Percentiles rank a stretch among this genome's conserved stretches.
Conservation (phyloP, 2,329 filamentous ascomycete species). For the Tympanopsis confertula region DNA sequence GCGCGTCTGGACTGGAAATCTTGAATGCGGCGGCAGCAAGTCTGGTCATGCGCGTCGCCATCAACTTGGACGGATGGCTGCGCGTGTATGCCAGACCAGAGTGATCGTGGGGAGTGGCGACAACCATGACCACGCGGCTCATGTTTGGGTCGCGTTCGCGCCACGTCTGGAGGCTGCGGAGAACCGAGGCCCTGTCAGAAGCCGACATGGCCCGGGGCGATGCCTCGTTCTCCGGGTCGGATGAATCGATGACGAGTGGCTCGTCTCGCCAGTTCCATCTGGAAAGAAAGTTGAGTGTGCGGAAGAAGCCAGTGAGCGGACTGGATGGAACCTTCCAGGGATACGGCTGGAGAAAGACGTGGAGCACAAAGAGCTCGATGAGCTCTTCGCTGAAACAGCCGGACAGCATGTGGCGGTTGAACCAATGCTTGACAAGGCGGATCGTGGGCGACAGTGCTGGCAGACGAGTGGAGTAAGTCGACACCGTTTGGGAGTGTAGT, state of each 20-base stretch:
- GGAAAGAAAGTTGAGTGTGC: constrained; percentile 68
- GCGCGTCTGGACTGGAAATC: constrained; percentile 9
- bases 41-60: constrained; percentile 71
- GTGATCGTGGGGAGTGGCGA: constrained; percentile 65
- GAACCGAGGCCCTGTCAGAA: constrained; percentile 49
- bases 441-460: constrained; percentile 72
- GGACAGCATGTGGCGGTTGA: constrained; percentile 68
- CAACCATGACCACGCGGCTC: constrained; percentile 72
- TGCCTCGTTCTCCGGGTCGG: constrained; percentile 28
- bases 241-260: constrained; percentile 69
- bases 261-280: constrained; percentile 86
- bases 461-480: constrained; percentile 69
- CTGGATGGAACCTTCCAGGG: constrained; percentile 73
- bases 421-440: constrained; percentile 81
- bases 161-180: constrained; percentile 69
- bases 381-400: constrained; percentile 69
- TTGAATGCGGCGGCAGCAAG: constrained; percentile 66
- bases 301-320: constrained; percentile 67
- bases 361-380: constrained; percentile 73
- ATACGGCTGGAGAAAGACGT: constrained; percentile 71
- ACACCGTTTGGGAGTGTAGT: constrained; percentile 70
- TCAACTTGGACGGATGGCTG: constrained; percentile 63
- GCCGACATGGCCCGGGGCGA: constrained; percentile 32
- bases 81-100: constrained; percentile 76
- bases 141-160: constrained; percentile 78